Evolutionary conservation across 768 basidiomycete genomes (phyloP), one percentile per base, ranked within the genome.

Genomic region (Tricholoma furcatifolium): DNA sequence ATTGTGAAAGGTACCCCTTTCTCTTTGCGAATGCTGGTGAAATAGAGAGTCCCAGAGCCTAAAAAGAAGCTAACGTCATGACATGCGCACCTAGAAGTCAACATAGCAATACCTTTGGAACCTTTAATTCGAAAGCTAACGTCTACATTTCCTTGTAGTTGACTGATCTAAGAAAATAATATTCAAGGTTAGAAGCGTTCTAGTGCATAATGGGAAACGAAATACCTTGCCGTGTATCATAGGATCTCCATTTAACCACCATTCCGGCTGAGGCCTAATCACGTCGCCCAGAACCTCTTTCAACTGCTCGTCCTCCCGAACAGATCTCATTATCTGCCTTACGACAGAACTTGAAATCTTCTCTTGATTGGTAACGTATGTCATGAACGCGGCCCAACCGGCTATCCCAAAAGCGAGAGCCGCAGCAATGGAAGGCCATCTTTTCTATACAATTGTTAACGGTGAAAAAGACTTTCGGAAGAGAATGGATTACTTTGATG

Each of bases 31-130:
- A 92, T 85, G 65, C 88, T 91, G 2, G 89, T 91, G 65, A 91
- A 92, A 63, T 92, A 91, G 2, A 91, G 66, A 15, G 88, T 92
- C 6, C 90, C 90, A 17, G 82, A 75, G 18, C 80, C 88, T 90
- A 52, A 6, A 21, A 24, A 40, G n/a, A 20, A 24, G 17, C 17
- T 56, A 14, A 36, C 24, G 35, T 35, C 35, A 35, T 27, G 38
- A 1, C 49, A 24, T 17, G 30, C n/a, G 3, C 11, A 43, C 24
- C 23, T 23, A 17, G 15, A n/a, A 41, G 38, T 38, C 11, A 18
- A 30, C 18, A 40, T n/a, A 44, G 51, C 6, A 39, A 41, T 20
- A 83, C 89, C 81, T 72, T 77, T 82, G 39, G 87, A 82, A 2
- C 89, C 89, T 60, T 82, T 85, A 32, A 92, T 70, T 51, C 87